Base-by-base conservation (phyloP, 352 stramenopile genomes). In the Lagenidium giganteum region DNA sequence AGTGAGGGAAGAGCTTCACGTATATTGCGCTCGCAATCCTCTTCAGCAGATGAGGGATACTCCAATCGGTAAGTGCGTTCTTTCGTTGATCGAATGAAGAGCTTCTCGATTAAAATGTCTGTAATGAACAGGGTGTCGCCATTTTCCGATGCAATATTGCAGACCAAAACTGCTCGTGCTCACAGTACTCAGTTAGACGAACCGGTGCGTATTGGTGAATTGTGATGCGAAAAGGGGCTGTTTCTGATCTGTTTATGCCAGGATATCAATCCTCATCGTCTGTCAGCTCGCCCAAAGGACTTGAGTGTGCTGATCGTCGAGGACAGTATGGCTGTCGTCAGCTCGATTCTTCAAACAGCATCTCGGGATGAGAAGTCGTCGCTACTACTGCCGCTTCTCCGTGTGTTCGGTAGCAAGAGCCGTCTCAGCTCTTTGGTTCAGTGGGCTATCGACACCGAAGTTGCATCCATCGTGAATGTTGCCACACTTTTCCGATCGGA, bases 281-380 rank as follows among this genome's bases (percentile, higher is more conserved):
- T 40, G 16, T 50, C 50, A 43, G 12, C 43, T 22, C 23, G 35
- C 14, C 57, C 70, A 3, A 74, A 64, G 14, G 66, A 85, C 40
- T 45, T 93, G 5, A 51, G 55, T 11, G 62, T 62, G 4, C 39
- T 89, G 1, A 42, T 91, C 6, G 50, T 87, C 4, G 76, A 91
- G 48, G 74, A 87, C 21, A 77, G 67, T 1, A 91, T 91, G 75
- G 63, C 57, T 1, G 56, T 90, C 18, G 68, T 91, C 8, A 78
- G 72, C 16, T 86, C 67, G n/a, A 80, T 91, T 26, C 52, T 91
- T 17, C 78, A 91, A 30, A 87, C 76, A 17, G 72, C 76, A 1
- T 71, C 49, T 1, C 58, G 81, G 27, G 76, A 93, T 37, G 78
- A 93, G 26, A 93, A 93, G 52, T 51, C 47, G 11, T 16, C 37